Evolutionary conservation across 164 flowering plant species (phyloP), one percentile per base, ranked within the genome.

Genomic region (grape (Vitis vinifera)): DNA sequence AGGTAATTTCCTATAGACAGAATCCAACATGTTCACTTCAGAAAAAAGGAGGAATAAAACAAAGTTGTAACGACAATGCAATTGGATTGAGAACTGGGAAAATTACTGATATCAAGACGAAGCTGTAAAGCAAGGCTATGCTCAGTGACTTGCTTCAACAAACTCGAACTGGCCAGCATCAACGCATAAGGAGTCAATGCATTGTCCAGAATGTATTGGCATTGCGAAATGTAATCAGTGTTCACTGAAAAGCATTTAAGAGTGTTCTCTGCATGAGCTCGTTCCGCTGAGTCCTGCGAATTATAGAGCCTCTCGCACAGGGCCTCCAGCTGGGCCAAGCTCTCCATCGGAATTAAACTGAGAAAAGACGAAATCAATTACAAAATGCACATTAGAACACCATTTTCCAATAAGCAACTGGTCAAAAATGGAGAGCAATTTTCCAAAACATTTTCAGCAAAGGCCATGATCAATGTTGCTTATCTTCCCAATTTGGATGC

Each of bases 81-180:
- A 56, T 51, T 23, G 57, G 8, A 49, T 15, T 60, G 68, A 16
- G 57, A 62, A 51, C 9, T 49, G 52, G 8, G 60, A 66, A 14
- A 19, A 72, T 79, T 91, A 93, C 99, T 83, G 77, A 95, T 95
- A 83, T 95, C 98, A 73, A 95, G 93, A 29, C 99, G 99, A 31
- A 93, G 94, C 84, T 88, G 96, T 76, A 91, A 73, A 30, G 97
- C 83, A 47, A 95, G 99, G 80, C 86, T 86, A 67, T 93, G 93
- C 74, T 91, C 98, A 14, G 99, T 91, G 70, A 95, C 99, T 90
- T 95, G 99, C 86, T 93, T 93, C 85, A 93, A 74, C 85, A 95
- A 82, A 75, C 98, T 95, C 48, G 99, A 95, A 85, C 97, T 93
- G 55, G 99, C 99, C 74, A 95, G 85, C 98, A 95, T 93, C 85